These are phyloP conservation scores for Rhododendron ferrugineum DNA, from an alignment of 148 eudicot genomes.

Conservation along the genomic window DNA sequence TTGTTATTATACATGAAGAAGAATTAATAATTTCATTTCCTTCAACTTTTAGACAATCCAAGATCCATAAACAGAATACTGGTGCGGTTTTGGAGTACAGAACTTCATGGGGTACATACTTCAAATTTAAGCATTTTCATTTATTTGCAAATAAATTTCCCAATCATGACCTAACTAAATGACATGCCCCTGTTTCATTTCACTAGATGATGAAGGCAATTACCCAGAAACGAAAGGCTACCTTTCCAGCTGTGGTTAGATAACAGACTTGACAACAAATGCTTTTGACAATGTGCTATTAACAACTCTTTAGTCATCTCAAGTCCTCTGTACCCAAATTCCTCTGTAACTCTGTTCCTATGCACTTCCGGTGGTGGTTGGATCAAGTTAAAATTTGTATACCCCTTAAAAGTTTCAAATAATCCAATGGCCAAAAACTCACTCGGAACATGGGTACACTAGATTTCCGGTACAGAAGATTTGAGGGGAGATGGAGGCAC, in stretches of 20 bases:
- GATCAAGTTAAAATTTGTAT: too few species aligned
- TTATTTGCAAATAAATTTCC: background rate
- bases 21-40: background rate
- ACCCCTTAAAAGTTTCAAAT: too few species aligned
- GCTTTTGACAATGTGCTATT: background rate
- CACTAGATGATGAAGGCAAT: conserved; percentile 13
- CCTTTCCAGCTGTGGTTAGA: conserved; percentile 14
- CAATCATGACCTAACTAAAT: conserved; percentile 22
- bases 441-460: too few species aligned
- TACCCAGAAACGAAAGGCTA: conserved; percentile 13
- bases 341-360: too few species aligned
- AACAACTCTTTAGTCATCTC: background rate
- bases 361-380: too few species aligned
- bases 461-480: too few species aligned
- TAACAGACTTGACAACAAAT: conserved; percentile 15
- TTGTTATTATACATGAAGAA: background rate
- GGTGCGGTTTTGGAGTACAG: background rate
- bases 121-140: conserved; percentile 15
- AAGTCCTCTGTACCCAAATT: too few species aligned
- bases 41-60: background rate
- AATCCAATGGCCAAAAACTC: too few species aligned
- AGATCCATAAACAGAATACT: background rate
- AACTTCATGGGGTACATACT: background rate
- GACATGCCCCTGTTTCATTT: background rate
- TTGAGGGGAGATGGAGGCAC: too few species aligned